phyloP scores from a whole-genome alignment of 306 rosid species.

The Rosa rugosa region DNA sequence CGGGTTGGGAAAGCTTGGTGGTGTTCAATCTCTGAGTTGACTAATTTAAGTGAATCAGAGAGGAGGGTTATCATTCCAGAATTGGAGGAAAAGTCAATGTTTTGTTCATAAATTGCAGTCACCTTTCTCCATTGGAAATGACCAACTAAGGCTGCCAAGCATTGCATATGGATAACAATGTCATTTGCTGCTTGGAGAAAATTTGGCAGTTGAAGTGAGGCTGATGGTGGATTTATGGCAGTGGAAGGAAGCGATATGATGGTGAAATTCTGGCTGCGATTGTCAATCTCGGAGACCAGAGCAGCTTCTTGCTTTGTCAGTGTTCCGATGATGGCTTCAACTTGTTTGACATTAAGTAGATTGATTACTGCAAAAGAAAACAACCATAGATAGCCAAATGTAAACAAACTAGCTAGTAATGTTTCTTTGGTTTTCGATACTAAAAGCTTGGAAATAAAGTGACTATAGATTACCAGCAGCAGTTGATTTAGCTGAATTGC shows the following conservation, averaged over 20 bases:
- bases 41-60: constrained; percentile 43
- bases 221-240: constrained; percentile 10
- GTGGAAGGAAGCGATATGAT: constrained; percentile 47
- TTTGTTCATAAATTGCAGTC: constrained; percentile 38
- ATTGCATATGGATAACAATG: constrained; percentile 35
- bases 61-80: constrained; percentile 27
- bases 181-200: constrained; percentile 50
- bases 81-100: constrained; percentile 23
- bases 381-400: neutral
- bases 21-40: constrained; percentile 43
- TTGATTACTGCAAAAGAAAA: constrained; percentile 32
- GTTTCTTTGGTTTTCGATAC: neutral
- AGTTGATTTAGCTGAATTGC: constrained; percentile 26
- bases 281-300: constrained; percentile 27
- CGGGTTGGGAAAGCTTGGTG: constrained; percentile 36
- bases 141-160: constrained; percentile 54
- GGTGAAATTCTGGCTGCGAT: constrained; percentile 28
- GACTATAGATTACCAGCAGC: constrained; percentile 31
- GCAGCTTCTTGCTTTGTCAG: constrained; percentile 40
- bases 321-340: constrained; percentile 51
- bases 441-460: neutral
- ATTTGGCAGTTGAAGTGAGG: constrained; percentile 24
- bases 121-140: constrained; percentile 54
- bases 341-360: constrained; percentile 34
- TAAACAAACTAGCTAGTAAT: neutral